Base-by-base conservation (phyloP, 306 rosid species). In the Malus fusca region DNA sequence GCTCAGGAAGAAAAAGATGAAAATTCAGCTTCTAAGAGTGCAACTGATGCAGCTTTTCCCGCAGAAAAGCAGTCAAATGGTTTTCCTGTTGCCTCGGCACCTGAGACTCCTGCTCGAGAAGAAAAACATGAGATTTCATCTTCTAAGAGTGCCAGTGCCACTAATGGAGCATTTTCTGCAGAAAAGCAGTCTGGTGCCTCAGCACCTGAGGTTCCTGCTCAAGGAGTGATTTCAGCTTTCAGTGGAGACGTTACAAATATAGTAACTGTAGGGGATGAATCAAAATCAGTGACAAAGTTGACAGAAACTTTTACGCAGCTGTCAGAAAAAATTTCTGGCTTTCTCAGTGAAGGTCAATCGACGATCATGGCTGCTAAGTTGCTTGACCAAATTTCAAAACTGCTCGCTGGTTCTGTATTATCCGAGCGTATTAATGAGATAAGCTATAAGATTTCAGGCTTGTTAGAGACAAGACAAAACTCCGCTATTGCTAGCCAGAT, bases 271-370 rank as follows among this genome's bases (percentile, higher is more conserved):
- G 90, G 96, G 92, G 92, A 89, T 73, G 99, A 95, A 79, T 90
- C 99, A 52, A 89, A 60, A 77, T 62, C 84, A 77, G 96, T 89
- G 22, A 73, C 88, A 59, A 84, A 78, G 74, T 83, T 90, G 88
- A 83, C 91, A 9, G 97, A 92, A 72, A 92, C 93, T 66, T 85
- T 95, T 59, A 79, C 84, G 80, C 85, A 81, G 66, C 83, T 85
- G 81, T 88, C 99, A 44, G 99, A 95, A 79, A 84, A 90, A 68
- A 83, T 95, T 69, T 95, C 97, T 61, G 98, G 98, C 68, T 89
- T 95, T 83, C 92, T 95, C 15, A 83, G 92, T 85, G 99, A 95
- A 80, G 85, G 90, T 73, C 99, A 95, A 79, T 89, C 93, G 46
- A 80, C 77, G 78, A 71, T 89, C 76, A 84, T 95, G 96, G 89